phyloP scores from a whole-genome alignment of 805 yeast species.

The Metschnikowia matae region DNA sequence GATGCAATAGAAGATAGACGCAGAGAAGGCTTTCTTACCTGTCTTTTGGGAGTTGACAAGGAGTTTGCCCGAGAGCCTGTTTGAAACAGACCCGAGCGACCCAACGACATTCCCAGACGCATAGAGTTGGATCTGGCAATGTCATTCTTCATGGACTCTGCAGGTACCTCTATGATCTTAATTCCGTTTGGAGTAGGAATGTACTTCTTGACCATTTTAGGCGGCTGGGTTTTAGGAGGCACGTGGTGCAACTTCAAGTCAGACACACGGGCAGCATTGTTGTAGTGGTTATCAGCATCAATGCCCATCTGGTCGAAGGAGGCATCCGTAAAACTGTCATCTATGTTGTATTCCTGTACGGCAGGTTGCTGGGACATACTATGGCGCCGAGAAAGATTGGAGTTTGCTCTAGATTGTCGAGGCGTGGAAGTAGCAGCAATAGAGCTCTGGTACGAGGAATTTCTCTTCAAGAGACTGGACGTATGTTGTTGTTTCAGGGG shows the following conservation, averaged over 20 bases:
- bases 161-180: constrained; percentile 65
- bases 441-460: constrained; percentile 11
- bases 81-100: constrained; percentile 21
- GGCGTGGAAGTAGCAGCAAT: constrained; percentile 9
- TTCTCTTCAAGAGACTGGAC: constrained; percentile 16
- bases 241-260: constrained; percentile 31
- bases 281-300: constrained; percentile 18
- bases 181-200: constrained; percentile 73
- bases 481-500: constrained; percentile 17
- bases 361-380: constrained; percentile 2
- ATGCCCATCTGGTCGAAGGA: constrained; percentile 26
- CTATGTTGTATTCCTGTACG: constrained; percentile 19
- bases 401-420: constrained; percentile 8
- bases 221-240: constrained; percentile 13
- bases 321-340: constrained; percentile 32
- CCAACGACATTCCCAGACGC: constrained; percentile 27
- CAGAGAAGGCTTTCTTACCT: constrained; percentile 8
- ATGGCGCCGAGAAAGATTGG: constrained; percentile 9
- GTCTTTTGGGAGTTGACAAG: constrained; percentile 13
- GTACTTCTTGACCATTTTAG: constrained; percentile 59
- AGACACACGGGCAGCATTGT: constrained; percentile 31
- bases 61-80: constrained; percentile 23
- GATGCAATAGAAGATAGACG: constrained; percentile 15
- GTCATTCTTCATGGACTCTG: constrained; percentile 35
- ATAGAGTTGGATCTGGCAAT: constrained; percentile 39